Conservation (phyloP, 2,329 filamentous ascomycete species). For the Alternaria gaisen region DNA sequence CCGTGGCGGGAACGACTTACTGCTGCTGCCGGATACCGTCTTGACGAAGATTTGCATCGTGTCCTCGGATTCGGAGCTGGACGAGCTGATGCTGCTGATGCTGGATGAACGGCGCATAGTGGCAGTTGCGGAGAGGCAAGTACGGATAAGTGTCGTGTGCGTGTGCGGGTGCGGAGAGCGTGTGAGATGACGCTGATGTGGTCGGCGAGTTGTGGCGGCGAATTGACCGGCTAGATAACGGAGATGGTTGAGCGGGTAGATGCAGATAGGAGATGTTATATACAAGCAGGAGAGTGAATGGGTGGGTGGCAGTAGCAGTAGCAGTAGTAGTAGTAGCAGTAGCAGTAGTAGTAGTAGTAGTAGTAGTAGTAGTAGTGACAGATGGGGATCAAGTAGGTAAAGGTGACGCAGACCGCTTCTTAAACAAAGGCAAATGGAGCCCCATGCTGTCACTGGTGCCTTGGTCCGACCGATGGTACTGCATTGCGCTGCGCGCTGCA, state of each 20-base stretch:
- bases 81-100: constrained; percentile 55
- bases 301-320: background rate
- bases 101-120: constrained; percentile 50
- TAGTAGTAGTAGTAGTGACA: background rate
- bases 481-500: background rate
- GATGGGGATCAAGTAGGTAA: constrained; percentile 5
- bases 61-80: constrained; percentile 56
- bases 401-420: constrained; percentile 30
- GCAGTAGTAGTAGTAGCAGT: background rate
- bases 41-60: constrained; percentile 71
- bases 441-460: constrained; percentile 15
- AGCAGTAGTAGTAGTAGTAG: background rate
- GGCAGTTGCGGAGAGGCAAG: constrained; percentile 23
- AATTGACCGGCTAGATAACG: constrained; percentile 20
- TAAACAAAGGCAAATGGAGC: constrained; percentile 20
- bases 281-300: background rate
- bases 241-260: constrained; percentile 11
- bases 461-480: constrained; percentile 11
- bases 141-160: constrained; percentile 16
- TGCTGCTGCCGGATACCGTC: constrained; percentile 63
- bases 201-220: constrained; percentile 17
- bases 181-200: background rate
- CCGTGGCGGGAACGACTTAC: constrained; percentile 53
- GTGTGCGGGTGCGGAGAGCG: background rate
- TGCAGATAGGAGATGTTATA: background rate